Evolutionary conservation across 139 green algal species (phyloP), one percentile per base, ranked within the genome.

Genomic region (Deuterostichococcus epilithicus): DNA sequence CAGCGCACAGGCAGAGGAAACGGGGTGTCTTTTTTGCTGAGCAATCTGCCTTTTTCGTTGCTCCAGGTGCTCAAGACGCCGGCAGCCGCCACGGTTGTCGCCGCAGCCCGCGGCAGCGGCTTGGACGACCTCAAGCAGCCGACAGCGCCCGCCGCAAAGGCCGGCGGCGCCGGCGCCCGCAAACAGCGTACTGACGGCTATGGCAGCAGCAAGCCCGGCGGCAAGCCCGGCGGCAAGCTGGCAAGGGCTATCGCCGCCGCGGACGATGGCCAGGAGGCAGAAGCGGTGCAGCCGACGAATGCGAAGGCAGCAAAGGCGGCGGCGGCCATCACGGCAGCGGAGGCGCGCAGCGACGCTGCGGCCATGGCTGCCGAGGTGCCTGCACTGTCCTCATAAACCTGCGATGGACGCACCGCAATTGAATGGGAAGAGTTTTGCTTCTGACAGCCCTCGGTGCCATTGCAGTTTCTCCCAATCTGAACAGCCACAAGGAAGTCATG

Each of bases 341-440:
- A 87, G 1, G 83, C 77, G 4, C 81, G 94, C 20, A 75, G 70
- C 18, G 73, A 90, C 76, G 82, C 90, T 0, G 82, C 75, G 8
- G 87, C 86, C n/a, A n/a, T n/a, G n/a, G n/a, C n/a, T n/a, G n/a
- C n/a, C n/a, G n/a, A n/a, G n/a, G n/a, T n/a, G n/a, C n/a, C n/a
- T n/a, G n/a, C n/a, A n/a, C n/a, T n/a, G n/a, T n/a, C n/a, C n/a
- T n/a, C n/a, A n/a, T n/a, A n/a, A n/a, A n/a, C n/a, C n/a, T n/a
- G n/a, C n/a, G n/a, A n/a, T n/a, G n/a, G n/a, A n/a, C n/a, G n/a
- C n/a, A n/a, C n/a, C n/a, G n/a, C n/a, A n/a, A n/a, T n/a, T n/a
- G n/a, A n/a, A n/a, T n/a, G n/a, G n/a, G n/a, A n/a, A n/a, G n/a
- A n/a, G n/a, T n/a, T n/a, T n/a, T n/a, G n/a, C n/a, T n/a, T n/a